phyloP scores from a whole-genome alignment of 2,329 filamentous ascomycete species.

The Metarhizium humberi region DNA sequence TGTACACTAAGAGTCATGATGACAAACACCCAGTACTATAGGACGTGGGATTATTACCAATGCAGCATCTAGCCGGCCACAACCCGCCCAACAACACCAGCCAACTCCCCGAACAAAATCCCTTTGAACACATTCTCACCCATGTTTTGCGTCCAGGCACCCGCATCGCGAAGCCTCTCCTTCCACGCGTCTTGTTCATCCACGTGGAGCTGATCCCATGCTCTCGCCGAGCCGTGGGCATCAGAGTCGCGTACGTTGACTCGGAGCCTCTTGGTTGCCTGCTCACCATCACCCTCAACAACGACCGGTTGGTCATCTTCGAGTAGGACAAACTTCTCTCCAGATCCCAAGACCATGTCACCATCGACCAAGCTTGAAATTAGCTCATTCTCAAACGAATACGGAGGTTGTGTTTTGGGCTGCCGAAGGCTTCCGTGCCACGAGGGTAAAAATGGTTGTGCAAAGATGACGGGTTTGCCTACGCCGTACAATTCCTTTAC shows the following conservation, averaged over 20 bases:
- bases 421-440: conserved; percentile 25
- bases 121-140: conserved; percentile 69
- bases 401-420: conserved; percentile 15
- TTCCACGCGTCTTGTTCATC: conserved; percentile 62
- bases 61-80: conserved; percentile 27
- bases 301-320: conserved; percentile 11
- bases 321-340: conserved; percentile 30
- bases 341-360: conserved; percentile 20
- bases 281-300: neutral
- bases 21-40: neutral
- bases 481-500: conserved; percentile 55
- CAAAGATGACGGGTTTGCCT: conserved; percentile 46
- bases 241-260: conserved; percentile 37
- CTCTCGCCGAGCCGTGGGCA: conserved; percentile 43
- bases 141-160: conserved; percentile 71
- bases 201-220: conserved; percentile 62
- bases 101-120: conserved; percentile 67
- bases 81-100: conserved; percentile 47
- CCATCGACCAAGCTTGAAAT: conserved; percentile 26
- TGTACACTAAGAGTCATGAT: neutral
- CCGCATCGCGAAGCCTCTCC: conserved; percentile 55
- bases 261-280: conserved; percentile 19
- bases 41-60: neutral
- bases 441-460: conserved; percentile 44
- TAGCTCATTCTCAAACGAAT: conserved; percentile 21